Percentiles rank a stretch among this genome's conserved stretches.
Evolutionary conservation across 1,284 basidiomycete species (phyloP).

Genomic region (Phenoliferia sp.): DNA sequence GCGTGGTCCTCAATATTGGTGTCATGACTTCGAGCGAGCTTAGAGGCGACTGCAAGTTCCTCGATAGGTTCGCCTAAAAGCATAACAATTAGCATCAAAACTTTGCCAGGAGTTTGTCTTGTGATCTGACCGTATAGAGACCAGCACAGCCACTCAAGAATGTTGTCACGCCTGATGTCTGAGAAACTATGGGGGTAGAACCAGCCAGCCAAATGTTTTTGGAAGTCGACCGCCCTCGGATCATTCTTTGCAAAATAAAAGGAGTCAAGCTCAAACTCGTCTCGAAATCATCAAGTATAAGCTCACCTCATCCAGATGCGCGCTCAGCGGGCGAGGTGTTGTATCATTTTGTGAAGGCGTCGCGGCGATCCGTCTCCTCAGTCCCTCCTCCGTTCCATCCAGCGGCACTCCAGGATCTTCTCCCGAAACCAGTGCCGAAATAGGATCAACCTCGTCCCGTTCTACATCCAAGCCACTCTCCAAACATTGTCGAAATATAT

Average conservation of each 20-base stretch:
- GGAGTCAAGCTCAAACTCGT: background rate
- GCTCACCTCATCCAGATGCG: background rate
- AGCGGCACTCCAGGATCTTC: background rate
- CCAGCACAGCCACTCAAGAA: slow-evolving; percentile 79
- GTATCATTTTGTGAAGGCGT: background rate
- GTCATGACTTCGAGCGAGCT: slow-evolving; percentile 5
- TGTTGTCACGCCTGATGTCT: slow-evolving; percentile 58
- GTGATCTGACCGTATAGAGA: slow-evolving; percentile 50
- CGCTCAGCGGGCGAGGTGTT: background rate
- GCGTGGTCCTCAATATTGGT: slow-evolving; percentile 5
- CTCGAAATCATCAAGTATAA: slow-evolving; percentile 5
- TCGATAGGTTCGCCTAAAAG: background rate
- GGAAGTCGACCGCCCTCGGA: slow-evolving; percentile 70
- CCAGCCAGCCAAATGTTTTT: slow-evolving; percentile 62
- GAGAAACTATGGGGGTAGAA: slow-evolving; percentile 31
- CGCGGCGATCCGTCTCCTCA: background rate
- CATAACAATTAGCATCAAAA: slow-evolving; percentile 12
- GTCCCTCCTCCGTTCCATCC: background rate
- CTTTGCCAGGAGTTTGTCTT: slow-evolving; percentile 1
- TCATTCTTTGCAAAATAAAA: slow-evolving; percentile 47
- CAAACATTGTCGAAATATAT: background rate
- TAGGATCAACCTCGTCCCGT: background rate
- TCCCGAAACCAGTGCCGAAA: background rate
- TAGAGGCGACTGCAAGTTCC: slow-evolving; percentile 4
- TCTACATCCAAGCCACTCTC: background rate